Evolutionary conservation across 2,329 filamentous ascomycete species (phyloP), one percentile per base, ranked within the genome.

Genomic region (Aaosphaeria arxii): DNA sequence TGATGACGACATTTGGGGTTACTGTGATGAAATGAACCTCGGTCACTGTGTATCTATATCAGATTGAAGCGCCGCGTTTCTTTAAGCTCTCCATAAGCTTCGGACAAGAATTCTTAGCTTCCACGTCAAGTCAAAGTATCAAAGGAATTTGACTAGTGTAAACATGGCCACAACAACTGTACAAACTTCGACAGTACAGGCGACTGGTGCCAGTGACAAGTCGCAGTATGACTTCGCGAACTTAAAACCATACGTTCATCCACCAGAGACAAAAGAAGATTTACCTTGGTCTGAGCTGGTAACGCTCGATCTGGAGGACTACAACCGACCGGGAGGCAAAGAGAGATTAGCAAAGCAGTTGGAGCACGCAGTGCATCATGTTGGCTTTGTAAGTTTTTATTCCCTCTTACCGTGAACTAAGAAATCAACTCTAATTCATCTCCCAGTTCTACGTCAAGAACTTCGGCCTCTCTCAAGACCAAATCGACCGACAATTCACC

Each of bases 401-500:
- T 40, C 17, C 7, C 39, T 40, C 7, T 28, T 9, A 40, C 24
- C 9, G 7, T 40, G 39, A 40, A 40, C 11, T 13, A 9, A 13
- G 4, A 36, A 13, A 2, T 13, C 24, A 24, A 4, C 39, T 40
- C 24, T 9, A 11, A 24, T 40, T 40, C 11, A 35, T 11, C 11
- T 30, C 5, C 0, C 82, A 85, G 69, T 86, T 85, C 68, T 84
- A 85, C 51, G 77, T 85, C 17, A 79, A 77, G 49, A 83, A 67
- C 65, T 85, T 81, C 51, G 82, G 81, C 31, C 72, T 86, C n/a
- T 70, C 67, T 1, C 80, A 85, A 60, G 80, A 83, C 42, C 72
- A 83, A 59, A 75, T 86, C 1, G 77, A 85, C 53, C 71, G 73
- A 5, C 82, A 86, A 53, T 86, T 85, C 52, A 80, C 82, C 9